Percentiles rank a stretch among this genome's conserved stretches.
Evolutionary conservation across 2,329 filamentous ascomycete species (phyloP).

Genomic region (Cryphonectria naterciae): DNA sequence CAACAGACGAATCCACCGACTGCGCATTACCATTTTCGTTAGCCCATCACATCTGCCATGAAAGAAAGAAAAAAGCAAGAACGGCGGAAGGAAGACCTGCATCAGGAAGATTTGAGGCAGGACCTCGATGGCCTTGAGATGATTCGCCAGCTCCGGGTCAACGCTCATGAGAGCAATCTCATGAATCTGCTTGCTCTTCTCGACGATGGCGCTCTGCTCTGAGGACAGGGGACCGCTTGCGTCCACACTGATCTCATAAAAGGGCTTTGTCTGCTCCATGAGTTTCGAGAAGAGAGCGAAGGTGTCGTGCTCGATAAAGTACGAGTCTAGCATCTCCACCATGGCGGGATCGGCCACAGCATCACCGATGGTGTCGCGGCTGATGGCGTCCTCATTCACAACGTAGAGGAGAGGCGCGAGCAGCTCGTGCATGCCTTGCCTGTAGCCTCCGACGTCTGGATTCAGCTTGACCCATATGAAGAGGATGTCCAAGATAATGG

Average conservation of each 20-base stretch:
- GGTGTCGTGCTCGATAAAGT: conserved; percentile 85
- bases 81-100: conserved; percentile 50
- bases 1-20: conserved; percentile 89
- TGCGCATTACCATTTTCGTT: conserved; percentile 40
- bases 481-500: conserved; percentile 82
- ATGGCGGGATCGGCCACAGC: conserved; percentile 56
- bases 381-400: conserved; percentile 78
- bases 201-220: conserved; percentile 71
- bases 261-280: conserved; percentile 85
- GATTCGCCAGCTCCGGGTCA: conserved; percentile 81
- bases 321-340: conserved; percentile 69
- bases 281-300: conserved; percentile 83
- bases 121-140: conserved; percentile 83
- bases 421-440: conserved; percentile 99
- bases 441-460: conserved; percentile 81
- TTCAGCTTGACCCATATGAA: conserved; percentile 96
- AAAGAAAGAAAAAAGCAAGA: conserved; percentile 6
- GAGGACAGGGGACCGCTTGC: conserved; percentile 36
- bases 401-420: conserved; percentile 88
- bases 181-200: conserved; percentile 85
- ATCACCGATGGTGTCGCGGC: conserved; percentile 45
- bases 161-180: conserved; percentile 76
- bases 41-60: background rate
- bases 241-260: conserved; percentile 72
- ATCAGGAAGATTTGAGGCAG: conserved; percentile 97